Conservation (phyloP, 257 asterid genomes). For the Anisodus acutangulus region DNA sequence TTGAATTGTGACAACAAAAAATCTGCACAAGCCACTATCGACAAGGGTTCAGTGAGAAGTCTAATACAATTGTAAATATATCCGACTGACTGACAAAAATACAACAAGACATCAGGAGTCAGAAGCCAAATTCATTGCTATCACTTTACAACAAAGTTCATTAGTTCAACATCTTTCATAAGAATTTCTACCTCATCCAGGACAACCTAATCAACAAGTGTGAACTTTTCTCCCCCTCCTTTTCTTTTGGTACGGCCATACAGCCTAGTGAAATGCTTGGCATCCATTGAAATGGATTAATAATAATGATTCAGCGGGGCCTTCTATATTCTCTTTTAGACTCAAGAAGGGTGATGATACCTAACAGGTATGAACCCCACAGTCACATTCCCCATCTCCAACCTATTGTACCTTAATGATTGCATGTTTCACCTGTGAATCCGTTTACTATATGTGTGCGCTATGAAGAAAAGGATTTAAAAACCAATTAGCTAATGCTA, state of each 20-base stretch:
- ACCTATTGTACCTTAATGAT: neutral
- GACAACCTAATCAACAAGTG: neutral
- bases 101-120: neutral
- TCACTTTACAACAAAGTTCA: neutral
- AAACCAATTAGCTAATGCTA: neutral
- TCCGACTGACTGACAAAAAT: neutral
- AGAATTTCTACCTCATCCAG: conserved; percentile 5
- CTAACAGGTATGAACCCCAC: neutral
- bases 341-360: neutral
- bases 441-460: neutral
- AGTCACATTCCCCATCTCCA: neutral
- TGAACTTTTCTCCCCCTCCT: neutral
- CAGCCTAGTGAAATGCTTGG: neutral
- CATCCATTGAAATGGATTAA: neutral
- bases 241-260: neutral
- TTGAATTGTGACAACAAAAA: neutral
- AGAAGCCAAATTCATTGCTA: neutral
- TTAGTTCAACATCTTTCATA: neutral
- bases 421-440: neutral
- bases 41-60: conserved; percentile 13
- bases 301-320: neutral
- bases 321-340: neutral
- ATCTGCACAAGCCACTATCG: neutral
- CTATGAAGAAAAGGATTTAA: neutral
- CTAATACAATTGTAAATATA: neutral